Base-by-base conservation (phyloP, 441 rosid genomes). In the Corymbia citriodora region DNA sequence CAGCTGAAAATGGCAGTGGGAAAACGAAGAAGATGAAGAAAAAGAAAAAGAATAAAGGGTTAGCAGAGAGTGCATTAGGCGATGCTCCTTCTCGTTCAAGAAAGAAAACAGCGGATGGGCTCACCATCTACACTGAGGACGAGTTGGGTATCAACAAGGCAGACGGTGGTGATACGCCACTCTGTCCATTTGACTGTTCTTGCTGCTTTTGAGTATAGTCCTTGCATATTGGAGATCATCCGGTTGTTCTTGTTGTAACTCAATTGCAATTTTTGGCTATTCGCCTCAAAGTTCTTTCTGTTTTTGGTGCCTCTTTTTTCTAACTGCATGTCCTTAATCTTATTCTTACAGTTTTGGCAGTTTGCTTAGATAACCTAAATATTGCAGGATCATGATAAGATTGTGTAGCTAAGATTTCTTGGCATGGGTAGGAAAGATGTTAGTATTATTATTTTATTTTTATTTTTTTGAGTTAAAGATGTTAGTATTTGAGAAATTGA, bases 61-160 rank as follows among this genome's bases (percentile, higher is more conserved):
- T 61, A 87, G 93, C 59, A 68, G 90, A 89, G 74, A 91, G 92
- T 19, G 93, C 89, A 15, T 91, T 91, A 27, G 88, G 52, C 6
- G 93, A 92, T 1, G 87, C 81, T 33, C 79, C 95, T 70, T 61
- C 92, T 79, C 90, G 90, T 55, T 68, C 94, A 10, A 92, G 95
- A 63, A 96, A 92, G 94, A 95, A 74, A 89, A 97, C 98, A 1
- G 93, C 72, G 11, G 97, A 95, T 70, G 99, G 98, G 36, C 68
- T 95, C 4, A 79, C 90, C 9, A 59, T 96, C 59, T 97, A 94
- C 91, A 90, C 97, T 1, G 97, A 94, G 92, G 98, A 94, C 48
- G 99, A 98, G 92, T 92, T 98, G 92, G 94, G 97, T 92, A 87
- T 98, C 68, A 94, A 89, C 55, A 94, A 90, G 40, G 61, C 94